Conservation (phyloP, 2,329 filamentous ascomycete genomes). For the Hymenoscyphus infarciens region DNA sequence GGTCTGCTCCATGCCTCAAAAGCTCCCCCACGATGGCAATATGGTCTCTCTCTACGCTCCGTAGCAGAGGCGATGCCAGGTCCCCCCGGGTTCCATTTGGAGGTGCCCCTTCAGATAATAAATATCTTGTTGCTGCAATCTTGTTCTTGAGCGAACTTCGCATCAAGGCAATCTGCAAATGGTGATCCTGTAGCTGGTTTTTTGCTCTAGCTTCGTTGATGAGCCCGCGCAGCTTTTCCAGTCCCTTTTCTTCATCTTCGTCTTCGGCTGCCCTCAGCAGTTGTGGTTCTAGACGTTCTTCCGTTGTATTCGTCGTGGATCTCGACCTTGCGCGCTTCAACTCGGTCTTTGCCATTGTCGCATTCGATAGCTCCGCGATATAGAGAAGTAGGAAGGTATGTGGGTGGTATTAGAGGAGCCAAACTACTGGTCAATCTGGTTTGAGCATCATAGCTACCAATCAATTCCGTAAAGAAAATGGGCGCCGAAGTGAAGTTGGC, state of each 20-base stretch:
- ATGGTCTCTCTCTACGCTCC: slow-evolving; percentile 27
- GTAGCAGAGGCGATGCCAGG: slow-evolving; percentile 23
- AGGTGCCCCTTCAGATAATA: slow-evolving; percentile 24
- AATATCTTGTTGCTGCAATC: slow-evolving; percentile 24
- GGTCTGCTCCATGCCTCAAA: slow-evolving; percentile 26
- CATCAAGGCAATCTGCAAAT: slow-evolving; percentile 27
- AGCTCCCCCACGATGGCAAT: slow-evolving; percentile 26
- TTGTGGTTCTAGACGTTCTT: slow-evolving; percentile 26
- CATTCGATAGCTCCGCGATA: not conserved
- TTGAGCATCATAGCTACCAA: not conserved
- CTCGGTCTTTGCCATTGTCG: slow-evolving; percentile 12
- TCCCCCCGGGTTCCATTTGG: slow-evolving; percentile 25
- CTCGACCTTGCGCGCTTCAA: slow-evolving; percentile 12
- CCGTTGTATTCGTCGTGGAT: slow-evolving; percentile 26
- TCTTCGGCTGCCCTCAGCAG: slow-evolving; percentile 27
- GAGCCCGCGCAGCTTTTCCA: slow-evolving; percentile 22
- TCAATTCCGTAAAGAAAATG: not conserved
- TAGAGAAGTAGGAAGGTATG: not conserved
- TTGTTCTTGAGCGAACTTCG: slow-evolving; percentile 29
- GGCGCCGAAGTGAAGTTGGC: not conserved
- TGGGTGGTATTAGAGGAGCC: not conserved
- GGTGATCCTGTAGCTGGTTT: slow-evolving; percentile 25
- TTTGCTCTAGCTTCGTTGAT: slow-evolving; percentile 22
- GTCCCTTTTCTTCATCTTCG: slow-evolving; percentile 27
- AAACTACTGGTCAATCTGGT: not conserved